These are phyloP conservation scores for Neonothopanus nambi DNA, from an alignment of 1,284 basidiomycete species.

Conservation along the genomic window DNA sequence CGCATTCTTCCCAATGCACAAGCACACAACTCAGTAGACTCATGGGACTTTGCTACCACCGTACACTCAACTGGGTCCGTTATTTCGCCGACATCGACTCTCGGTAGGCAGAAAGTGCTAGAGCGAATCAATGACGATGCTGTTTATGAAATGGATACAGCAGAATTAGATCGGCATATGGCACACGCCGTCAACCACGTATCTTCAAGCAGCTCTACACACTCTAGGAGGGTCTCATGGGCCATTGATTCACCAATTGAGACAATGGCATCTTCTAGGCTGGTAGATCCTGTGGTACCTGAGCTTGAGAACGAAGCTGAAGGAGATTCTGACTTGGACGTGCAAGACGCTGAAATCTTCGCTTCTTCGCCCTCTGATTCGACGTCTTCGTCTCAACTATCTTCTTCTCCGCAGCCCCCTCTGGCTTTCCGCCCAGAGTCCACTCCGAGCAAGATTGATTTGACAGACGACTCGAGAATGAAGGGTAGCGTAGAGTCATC, in stretches of 20 bases:
- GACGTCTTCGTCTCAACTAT: background rate
- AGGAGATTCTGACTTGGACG: no score
- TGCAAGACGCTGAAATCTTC: background rate
- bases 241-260: background rate
- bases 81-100: background rate
- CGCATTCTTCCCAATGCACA: conserved; percentile 41
- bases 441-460: no score
- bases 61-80: conserved; percentile 33
- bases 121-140: conserved; percentile 23
- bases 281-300: no score
- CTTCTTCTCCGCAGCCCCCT: background rate
- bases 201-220: no score
- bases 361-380: background rate
- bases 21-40: conserved; percentile 54
- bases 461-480: no score
- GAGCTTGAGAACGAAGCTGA: no score
- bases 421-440: no score
- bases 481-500: no score
- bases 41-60: conserved; percentile 65
- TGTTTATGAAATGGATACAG: background rate
- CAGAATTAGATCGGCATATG: no score
- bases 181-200: no score
- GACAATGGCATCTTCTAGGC: no score
- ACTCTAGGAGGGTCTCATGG: background rate
- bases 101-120: no score